Base-by-base conservation (phyloP, 169 alveolate species). In the Perkinsus olseni region DNA sequence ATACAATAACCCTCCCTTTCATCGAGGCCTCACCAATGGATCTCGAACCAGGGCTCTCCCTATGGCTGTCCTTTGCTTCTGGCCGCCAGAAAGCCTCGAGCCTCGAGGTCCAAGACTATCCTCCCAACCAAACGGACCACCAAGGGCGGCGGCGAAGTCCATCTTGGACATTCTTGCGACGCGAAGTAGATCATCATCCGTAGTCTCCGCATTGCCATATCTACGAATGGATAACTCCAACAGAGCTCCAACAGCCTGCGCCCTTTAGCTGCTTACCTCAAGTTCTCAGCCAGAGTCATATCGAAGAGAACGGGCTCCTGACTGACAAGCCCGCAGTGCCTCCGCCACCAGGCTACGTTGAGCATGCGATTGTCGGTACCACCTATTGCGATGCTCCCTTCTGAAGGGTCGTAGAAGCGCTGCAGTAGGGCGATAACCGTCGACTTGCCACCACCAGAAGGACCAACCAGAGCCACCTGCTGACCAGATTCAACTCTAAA, bases 61-160 rank as follows among this genome's bases (percentile, higher is more conserved):
- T 34, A 97, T 96, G 91, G 96, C 95, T 31, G 95, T 94, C 74
- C 96, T 94, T 91, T 95, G 95, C 91, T 95, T 95, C 95, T 99
- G 98, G 6, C 99, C 99, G 93, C 99, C 99, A 62, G 99, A 97
- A 20, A 99, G 96, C 90, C 97, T 97, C 40, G 97, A 95, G 17
- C 99, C 99, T 92, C 98, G 97, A 94, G 98, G 99, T 17, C 99
- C 99, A 37, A 99, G 99, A 0, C 96, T 51, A 37, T 99, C 97
- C 39, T 97, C 96, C 94, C 97, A 98, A 38, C 96, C 97, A 94
- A 96, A 95, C 37, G 98, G 97, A 4, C 82, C 82, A 3, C 82
- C 82, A 13, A 62, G 17, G 20, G 82, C 37, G 1, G 82, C 82
- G 28, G 82, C 82, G 82, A 62, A 62, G 17, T 62, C 82, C 82